A percentile compares a stretch with the other conserved stretches of the same genome.
Evolutionary conservation across 306 rosid species (phyloP).

Genomic region (Medicago lupulina): DNA sequence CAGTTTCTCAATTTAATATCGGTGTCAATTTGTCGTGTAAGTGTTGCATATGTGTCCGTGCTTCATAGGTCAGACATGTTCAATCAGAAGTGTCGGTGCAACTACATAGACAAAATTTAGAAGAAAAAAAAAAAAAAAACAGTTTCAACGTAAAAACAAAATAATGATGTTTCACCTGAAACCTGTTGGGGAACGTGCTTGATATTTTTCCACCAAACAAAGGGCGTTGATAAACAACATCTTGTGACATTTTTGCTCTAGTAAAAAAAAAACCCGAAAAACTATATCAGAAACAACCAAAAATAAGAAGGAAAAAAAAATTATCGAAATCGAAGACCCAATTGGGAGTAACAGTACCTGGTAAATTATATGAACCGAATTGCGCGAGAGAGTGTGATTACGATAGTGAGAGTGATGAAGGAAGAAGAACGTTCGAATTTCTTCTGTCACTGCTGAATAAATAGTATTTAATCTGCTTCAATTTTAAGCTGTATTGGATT

Average conservation of each 20-base stretch:
- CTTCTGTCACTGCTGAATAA: background rate
- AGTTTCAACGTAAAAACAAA: background rate
- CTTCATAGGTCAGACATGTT: too few relatives aligned
- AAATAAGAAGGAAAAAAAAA: background rate
- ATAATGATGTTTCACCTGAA: conserved; percentile 57
- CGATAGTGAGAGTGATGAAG: background rate
- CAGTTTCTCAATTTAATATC: background rate
- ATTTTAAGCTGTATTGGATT: too few relatives aligned
- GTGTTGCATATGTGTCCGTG: background rate
- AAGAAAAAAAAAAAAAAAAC: too few relatives aligned
- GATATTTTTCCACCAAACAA: conserved; percentile 74
- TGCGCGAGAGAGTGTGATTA: too few relatives aligned
- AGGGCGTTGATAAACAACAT: conserved; percentile 50
- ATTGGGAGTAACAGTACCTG: background rate
- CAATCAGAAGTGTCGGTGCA: too few relatives aligned
- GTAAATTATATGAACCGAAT: background rate
- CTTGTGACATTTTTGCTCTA: conserved; percentile 55
- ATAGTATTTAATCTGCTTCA: background rate
- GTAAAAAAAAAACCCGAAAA: background rate
- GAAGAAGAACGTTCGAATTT: background rate
- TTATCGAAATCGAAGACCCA: background rate
- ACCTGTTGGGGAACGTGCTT: conserved; percentile 69
- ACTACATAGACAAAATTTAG: too few relatives aligned
- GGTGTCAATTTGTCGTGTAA: background rate
- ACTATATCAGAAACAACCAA: background rate